Percentiles rank a stretch among this genome's conserved stretches.
Conservation (phyloP, 257 asterid species). For the Petunia axillaris region DNA sequence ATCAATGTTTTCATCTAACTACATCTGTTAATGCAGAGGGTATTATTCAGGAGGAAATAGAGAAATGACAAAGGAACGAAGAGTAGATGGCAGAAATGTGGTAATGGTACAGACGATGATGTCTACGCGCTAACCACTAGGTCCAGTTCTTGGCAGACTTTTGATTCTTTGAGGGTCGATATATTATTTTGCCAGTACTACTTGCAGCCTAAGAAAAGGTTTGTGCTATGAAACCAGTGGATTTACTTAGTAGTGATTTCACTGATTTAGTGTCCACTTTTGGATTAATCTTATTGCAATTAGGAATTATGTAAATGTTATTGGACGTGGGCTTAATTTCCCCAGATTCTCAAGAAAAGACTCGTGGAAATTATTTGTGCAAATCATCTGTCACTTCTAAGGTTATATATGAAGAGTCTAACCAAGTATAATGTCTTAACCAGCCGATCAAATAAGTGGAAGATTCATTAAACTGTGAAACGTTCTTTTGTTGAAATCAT, state of each 20-base stretch:
- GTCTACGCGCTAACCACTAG: background rate
- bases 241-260: background rate
- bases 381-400: background rate
- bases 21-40: slow-evolving; percentile 55
- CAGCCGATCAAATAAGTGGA: background rate
- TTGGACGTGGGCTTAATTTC: background rate
- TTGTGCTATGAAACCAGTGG: background rate
- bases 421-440: background rate
- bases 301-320: slow-evolving; percentile 13
- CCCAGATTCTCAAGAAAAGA: background rate
- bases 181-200: background rate
- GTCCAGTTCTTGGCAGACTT: background rate
- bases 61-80: slow-evolving; percentile 41
- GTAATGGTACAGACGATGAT: background rate
- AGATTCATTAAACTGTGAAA: background rate
- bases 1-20: background rate
- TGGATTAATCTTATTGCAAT: slow-evolving; percentile 15
- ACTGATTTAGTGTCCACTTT: background rate
- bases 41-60: slow-evolving; percentile 67
- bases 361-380: background rate
- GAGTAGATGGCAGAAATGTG: background rate
- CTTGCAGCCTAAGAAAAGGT: background rate
- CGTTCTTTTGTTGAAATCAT: background rate
- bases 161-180: slow-evolving; percentile 2
- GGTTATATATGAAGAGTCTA: background rate